Base-by-base conservation (phyloP, 2,329 filamentous ascomycete genomes). In the Penicillium sp. region DNA sequence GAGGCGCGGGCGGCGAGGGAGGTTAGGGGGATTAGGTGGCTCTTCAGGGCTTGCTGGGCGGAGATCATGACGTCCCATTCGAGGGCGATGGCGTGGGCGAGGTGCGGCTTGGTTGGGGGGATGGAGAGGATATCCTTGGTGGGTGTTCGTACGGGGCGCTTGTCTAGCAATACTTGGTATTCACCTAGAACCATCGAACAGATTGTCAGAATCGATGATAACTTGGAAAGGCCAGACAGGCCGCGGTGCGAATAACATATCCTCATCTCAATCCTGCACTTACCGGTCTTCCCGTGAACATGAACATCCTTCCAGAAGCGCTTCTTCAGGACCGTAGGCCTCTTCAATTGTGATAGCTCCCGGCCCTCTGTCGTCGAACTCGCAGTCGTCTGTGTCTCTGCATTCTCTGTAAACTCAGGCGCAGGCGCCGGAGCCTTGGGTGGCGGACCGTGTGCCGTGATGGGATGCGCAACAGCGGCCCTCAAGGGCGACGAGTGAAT, bases 41-140 rank as follows among this genome's bases (percentile, higher is more conserved):
- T 86, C 74, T 89, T 91, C 41, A 93, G 84, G 0, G 92, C 91
- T 77, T 98, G 91, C 72, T 93, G 89, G 2, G 90, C 87, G 14
- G 90, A 90, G 25, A 88, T 84, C 61, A 99, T 84, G 51, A 89
- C 82, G 74, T 97, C 93, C 95, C 95, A 99, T 81, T 99, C 95
- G 47, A 96, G 79, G 3, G 94, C 95, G 63, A 99, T 88, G 58
- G 91, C 91, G 47, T 88, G 84, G 25, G 94, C 94, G 41, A 98
- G 88, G 70, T 92, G 85, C 35, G 87, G 88, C 79, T 97, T 98
- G 58, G 83, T 84, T 1, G 79, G 69, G 0, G 95, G 93, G 31
- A 98, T 71, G 1, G 83, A 85, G 68, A 99, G 81, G 63, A 91
- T 81, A 72, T 93, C 92, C 55, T 88, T 88, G 7, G 81, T 66